phyloP scores from a whole-genome alignment of 495 filamentous ascomycete genomes.

The Aspergillus heteromorphus region DNA sequence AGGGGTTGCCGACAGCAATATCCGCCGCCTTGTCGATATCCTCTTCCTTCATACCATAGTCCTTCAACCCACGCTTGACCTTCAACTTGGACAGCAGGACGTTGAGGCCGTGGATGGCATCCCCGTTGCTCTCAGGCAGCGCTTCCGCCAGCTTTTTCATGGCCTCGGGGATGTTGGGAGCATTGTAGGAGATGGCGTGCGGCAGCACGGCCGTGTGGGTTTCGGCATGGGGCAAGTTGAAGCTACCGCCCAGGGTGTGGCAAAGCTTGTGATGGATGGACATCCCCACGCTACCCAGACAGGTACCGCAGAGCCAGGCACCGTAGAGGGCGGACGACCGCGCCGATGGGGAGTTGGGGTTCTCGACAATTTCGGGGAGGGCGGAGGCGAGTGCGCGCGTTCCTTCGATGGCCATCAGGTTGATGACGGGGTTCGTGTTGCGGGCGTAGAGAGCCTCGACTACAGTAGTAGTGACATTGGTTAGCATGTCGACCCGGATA shows the following conservation, averaged over 20 bases:
- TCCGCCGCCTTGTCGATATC: constrained; percentile 63
- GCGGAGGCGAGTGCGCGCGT: constrained; percentile 48
- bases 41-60: constrained; percentile 60
- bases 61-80: constrained; percentile 53
- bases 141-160: constrained; percentile 53
- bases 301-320: constrained; percentile 62
- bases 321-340: constrained; percentile 58
- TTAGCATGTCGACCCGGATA: background rate
- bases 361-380: constrained; percentile 51
- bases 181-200: constrained; percentile 65
- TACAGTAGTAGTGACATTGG: constrained; percentile 9
- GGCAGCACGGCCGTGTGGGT: constrained; percentile 65
- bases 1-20: constrained; percentile 58
- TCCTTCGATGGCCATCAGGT: constrained; percentile 53
- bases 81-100: constrained; percentile 50
- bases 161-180: constrained; percentile 53
- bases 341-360: constrained; percentile 43
- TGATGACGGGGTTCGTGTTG: constrained; percentile 57
- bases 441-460: constrained; percentile 64
- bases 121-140: constrained; percentile 54
- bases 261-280: constrained; percentile 68
- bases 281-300: constrained; percentile 63
- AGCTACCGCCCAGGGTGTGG: constrained; percentile 62
- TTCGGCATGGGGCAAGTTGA: constrained; percentile 66
- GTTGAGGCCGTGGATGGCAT: constrained; percentile 58